Evolutionary conservation across 2,329 filamentous ascomycete genomes (phyloP).

Genomic region (Amesomyces nigricolor): DNA sequence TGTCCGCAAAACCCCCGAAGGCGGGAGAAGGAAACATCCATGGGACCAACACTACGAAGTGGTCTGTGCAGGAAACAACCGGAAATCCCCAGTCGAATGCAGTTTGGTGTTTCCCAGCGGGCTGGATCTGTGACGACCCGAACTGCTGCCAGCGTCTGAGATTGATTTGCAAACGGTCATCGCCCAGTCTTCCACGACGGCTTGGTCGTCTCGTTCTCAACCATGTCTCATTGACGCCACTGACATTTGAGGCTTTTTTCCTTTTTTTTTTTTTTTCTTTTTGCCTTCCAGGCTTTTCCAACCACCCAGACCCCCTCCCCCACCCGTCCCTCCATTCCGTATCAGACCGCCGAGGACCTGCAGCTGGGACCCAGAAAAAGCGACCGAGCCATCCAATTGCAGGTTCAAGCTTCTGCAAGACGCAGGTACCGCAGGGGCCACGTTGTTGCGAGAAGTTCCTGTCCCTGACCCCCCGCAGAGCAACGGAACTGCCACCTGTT

Average conservation of each 20-base stretch:
- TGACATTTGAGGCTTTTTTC: background rate
- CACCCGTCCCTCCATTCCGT: background rate
- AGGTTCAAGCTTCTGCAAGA: slow-evolving; percentile 6
- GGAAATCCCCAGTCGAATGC: background rate
- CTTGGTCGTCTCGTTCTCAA: too few relatives aligned
- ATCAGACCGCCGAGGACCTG: slow-evolving; percentile 1
- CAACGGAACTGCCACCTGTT: too few relatives aligned
- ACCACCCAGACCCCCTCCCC: too few relatives aligned
- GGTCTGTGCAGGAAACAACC: background rate
- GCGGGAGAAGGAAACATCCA: background rate
- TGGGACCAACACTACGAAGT: background rate
- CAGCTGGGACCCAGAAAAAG: slow-evolving; percentile 11
- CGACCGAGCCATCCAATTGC: slow-evolving; percentile 10
- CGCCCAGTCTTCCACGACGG: background rate
- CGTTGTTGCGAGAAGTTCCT: background rate
- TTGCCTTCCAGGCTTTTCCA: slow-evolving; percentile 1
- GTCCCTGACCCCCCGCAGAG: background rate
- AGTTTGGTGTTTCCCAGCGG: background rate
- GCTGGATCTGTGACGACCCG: background rate
- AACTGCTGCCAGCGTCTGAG: background rate
- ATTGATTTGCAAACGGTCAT: slow-evolving; percentile 2
- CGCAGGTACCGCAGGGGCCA: slow-evolving; percentile 17
- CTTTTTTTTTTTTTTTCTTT: slow-evolving; percentile 1
- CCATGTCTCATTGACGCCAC: slow-evolving; percentile 14
- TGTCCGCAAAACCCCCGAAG: background rate